A percentile compares a stretch with the other conserved stretches of the same genome.
phyloP scores from a whole-genome alignment of 441 rosid genomes.

The Breynia disticha region DNA sequence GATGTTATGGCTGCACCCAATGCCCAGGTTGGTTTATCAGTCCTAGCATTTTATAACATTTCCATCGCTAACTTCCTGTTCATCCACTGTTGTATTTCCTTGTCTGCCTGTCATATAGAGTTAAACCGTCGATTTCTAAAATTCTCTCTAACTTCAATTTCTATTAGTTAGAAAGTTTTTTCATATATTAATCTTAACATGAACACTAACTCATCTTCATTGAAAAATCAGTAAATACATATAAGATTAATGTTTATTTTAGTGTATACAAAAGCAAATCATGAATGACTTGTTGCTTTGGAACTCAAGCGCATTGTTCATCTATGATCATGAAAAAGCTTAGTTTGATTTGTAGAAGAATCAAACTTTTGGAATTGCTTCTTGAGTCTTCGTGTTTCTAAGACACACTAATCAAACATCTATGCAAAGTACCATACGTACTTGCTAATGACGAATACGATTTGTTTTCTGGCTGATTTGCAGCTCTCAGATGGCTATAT shows the following conservation, averaged over 20 bases:
- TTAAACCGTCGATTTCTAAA: neutral
- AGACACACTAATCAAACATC: too few species aligned
- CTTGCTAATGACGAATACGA: neutral
- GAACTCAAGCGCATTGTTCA: too few species aligned
- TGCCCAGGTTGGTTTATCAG: constrained; percentile 56
- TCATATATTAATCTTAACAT: neutral
- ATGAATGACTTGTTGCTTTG: too few species aligned
- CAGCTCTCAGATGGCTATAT: constrained; percentile 89
- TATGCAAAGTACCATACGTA: too few species aligned
- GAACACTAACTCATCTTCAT: neutral
- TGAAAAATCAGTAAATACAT: too few species aligned
- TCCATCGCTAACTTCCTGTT: neutral
- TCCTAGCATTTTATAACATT: too few species aligned
- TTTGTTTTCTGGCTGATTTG: constrained; percentile 12
- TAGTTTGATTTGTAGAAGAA: too few species aligned
- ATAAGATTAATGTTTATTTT: too few species aligned
- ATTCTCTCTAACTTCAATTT: neutral
- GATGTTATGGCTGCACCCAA: constrained; percentile 77
- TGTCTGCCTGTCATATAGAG: neutral
- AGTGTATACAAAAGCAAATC: too few species aligned
- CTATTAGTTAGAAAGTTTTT: neutral
- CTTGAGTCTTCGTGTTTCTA: too few species aligned
- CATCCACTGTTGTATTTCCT: neutral
- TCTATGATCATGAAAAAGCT: too few species aligned
- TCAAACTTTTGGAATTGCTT: too few species aligned